Evolutionary conservation across 306 rosid species (phyloP).

Genomic region (Cercis canadensis): DNA sequence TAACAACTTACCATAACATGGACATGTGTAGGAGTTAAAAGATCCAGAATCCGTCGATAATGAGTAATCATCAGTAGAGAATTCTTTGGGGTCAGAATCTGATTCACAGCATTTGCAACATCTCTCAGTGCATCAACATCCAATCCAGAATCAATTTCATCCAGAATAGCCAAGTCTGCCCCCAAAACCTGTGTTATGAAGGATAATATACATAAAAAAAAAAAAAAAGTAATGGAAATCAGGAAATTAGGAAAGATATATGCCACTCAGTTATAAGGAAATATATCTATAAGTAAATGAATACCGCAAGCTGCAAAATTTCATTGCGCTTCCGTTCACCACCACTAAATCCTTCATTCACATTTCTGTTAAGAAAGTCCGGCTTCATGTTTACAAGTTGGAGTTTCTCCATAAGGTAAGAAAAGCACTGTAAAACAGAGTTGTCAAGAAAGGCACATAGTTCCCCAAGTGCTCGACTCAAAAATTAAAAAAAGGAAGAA

Average conservation of each 20-base stretch:
- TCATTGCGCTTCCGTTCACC: slow-evolving; percentile 55
- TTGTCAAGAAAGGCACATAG: slow-evolving; percentile 30
- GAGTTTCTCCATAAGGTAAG: slow-evolving; percentile 78
- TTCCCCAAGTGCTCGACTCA: background rate
- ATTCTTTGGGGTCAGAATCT: slow-evolving; percentile 68
- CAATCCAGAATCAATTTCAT: slow-evolving; percentile 97
- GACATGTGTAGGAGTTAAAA: slow-evolving; percentile 71
- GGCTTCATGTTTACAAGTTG: slow-evolving; percentile 90
- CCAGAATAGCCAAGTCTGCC: slow-evolving; percentile 90
- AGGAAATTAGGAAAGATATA: background rate
- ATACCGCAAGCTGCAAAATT: slow-evolving; percentile 72
- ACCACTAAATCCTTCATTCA: slow-evolving; percentile 93
- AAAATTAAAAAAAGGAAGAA: background rate
- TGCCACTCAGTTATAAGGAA: background rate
- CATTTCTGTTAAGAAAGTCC: slow-evolving; percentile 90
- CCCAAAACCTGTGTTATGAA: slow-evolving; percentile 74
- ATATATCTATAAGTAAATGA: background rate
- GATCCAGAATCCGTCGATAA: slow-evolving; percentile 79
- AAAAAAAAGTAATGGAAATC: background rate
- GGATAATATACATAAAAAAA: background rate
- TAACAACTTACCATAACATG: slow-evolving; percentile 81
- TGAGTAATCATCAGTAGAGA: slow-evolving; percentile 91
- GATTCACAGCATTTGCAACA: slow-evolving; percentile 85
- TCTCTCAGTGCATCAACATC: slow-evolving; percentile 96
- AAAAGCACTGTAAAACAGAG: slow-evolving; percentile 70